phyloP scores from a whole-genome alignment of 495 filamentous ascomycete species.

The Podospora fimiseda region DNA sequence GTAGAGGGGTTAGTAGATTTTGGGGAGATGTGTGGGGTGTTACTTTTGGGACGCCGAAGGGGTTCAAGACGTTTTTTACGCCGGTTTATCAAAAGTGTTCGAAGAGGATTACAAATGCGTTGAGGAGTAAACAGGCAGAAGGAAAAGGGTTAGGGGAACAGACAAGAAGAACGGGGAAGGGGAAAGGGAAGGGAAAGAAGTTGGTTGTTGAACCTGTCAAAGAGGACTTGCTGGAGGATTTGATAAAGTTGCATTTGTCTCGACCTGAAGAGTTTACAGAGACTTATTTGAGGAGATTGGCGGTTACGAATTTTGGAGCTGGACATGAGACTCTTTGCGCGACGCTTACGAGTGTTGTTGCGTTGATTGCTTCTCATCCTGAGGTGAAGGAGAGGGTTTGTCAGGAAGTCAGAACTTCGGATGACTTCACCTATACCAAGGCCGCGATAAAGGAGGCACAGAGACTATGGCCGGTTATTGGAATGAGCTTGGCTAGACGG shows the following conservation, averaged over 20 bases:
- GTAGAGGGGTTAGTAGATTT: constrained; percentile 11
- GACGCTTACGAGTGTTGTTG: constrained; percentile 33
- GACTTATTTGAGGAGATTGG: constrained; percentile 37
- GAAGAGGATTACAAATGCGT: constrained; percentile 17
- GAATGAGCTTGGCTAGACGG: constrained; percentile 50
- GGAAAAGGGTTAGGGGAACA: not conserved
- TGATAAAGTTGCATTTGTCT: constrained; percentile 31
- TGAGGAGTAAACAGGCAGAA: constrained; percentile 2
- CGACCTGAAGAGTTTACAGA: constrained; percentile 30
- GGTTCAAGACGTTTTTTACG: constrained; percentile 34
- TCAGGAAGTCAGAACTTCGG: constrained; percentile 20
- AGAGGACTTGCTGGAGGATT: constrained; percentile 29
- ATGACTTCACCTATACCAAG: constrained; percentile 45
- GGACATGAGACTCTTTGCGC: constrained; percentile 45
- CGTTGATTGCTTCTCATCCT: constrained; percentile 26
- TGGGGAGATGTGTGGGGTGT: constrained; percentile 26
- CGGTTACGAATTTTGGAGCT: constrained; percentile 43
- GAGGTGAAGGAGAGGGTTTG: constrained; percentile 17
- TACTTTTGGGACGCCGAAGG: constrained; percentile 23
- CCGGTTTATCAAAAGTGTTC: constrained; percentile 26
- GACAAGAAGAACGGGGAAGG: not conserved
- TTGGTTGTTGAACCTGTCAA: not conserved
- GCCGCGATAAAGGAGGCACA: constrained; percentile 59
- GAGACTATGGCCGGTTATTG: constrained; percentile 53
- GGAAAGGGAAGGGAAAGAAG: not conserved